Base-by-base conservation (phyloP, 2,329 filamentous ascomycete genomes). In the Trichoderma semiorbis region DNA sequence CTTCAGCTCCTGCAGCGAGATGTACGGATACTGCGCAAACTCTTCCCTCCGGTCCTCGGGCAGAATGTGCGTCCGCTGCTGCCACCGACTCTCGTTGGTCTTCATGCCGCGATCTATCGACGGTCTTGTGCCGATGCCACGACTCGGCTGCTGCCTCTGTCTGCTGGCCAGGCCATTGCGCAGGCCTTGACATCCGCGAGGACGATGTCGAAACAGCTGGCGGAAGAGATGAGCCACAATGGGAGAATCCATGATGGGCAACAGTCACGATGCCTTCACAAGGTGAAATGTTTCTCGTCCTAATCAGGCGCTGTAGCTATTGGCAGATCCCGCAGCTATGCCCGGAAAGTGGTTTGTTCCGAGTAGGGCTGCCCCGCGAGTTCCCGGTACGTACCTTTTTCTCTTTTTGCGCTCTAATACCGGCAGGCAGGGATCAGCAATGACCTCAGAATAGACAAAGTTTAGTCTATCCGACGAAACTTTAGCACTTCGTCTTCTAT, bases 1-100 rank as follows among this genome's bases (percentile, higher is more conserved):
- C 75, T 91, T 90, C 75, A 99, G 84, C 73, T 94, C 91, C 75
- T 92, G 87, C n/a, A 94, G 89, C 10, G 94, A 97, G 63, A 99
- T 92, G 79, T 92, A 90, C 0, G 96, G 95, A 78, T 93, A 97
- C 77, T 89, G 87, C 73, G 90, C 87, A 80, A 95, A 95, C 81
- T 98, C 95, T 61, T 93, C 90, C 3, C 88, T 86, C 81, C 93
- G 91, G 79, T 99, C 93, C 70, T 87, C 85, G 0, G 93, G 90
- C 72, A 96, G 90, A 24, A 93, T 83, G 74, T 93, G 89, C 32
- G 88, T 92, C 73, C 95, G 87, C 80, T 97, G 95, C 82, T 95
- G 93, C 96, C 96, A 98, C 77, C 90, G 86, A 81, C 89, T 92
- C 79, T 93, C 92, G 76, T 87, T 87, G 63, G 81, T 80, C 75